A percentile compares a stretch with the other conserved stretches of the same genome.
Conservation (phyloP, 768 basidiomycete genomes). For the Dioszegia crocea region DNA sequence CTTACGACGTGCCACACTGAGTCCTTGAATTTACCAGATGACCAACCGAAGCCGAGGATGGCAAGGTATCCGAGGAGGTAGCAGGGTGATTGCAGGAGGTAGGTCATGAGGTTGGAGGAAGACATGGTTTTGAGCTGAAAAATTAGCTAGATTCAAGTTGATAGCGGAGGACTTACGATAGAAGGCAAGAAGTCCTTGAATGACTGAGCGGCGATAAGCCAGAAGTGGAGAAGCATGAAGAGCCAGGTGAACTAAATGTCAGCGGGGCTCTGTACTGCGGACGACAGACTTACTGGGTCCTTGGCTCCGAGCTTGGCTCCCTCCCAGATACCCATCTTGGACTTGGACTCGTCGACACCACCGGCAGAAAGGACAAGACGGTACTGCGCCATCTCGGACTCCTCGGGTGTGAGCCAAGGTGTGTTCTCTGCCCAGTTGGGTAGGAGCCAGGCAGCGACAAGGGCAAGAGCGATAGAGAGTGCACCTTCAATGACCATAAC, state of each 20-base stretch:
- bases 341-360: conserved; percentile 15
- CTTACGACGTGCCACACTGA: conserved; percentile 15
- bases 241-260: conserved; percentile 10
- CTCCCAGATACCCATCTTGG: conserved; percentile 5
- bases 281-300: conserved; percentile 2
- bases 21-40: conserved; percentile 13
- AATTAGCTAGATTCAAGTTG: neutral
- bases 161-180: neutral
- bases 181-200: conserved; percentile 21
- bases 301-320: conserved; percentile 10
- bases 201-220: conserved; percentile 12
- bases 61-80: conserved; percentile 13
- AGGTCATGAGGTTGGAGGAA: conserved; percentile 9
- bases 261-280: neutral
- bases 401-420: conserved; percentile 15
- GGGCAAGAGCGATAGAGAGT: conserved; percentile 7
- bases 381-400: conserved; percentile 22
- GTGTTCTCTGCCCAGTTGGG: conserved; percentile 23
- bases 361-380: conserved; percentile 21
- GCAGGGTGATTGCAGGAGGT: conserved; percentile 10
- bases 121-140: conserved; percentile 5
- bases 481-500: conserved; percentile 19
- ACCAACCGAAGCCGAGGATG: conserved; percentile 10
- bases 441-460: conserved; percentile 1
- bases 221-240: conserved; percentile 12